Conservation (phyloP, 2,329 filamentous ascomycete genomes). For the Phaeoacremonium minimum region DNA sequence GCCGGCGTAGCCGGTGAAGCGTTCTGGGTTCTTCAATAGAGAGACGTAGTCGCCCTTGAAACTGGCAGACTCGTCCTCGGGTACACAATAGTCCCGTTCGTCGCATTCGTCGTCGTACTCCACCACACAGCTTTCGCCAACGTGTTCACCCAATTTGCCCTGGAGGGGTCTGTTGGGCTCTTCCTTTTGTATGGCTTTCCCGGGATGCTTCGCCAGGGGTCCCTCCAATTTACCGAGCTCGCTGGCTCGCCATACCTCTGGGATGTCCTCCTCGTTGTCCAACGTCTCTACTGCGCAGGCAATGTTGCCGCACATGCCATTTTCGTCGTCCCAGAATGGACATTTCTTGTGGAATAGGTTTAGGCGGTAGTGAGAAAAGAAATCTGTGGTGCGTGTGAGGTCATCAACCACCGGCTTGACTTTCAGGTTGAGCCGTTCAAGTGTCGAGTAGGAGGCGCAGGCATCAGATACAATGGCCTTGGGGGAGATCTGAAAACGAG, state of each 20-base stretch:
- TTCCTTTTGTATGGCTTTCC: conserved; percentile 67
- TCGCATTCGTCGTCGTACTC: conserved; percentile 98
- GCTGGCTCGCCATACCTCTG: conserved; percentile 83
- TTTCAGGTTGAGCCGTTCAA: conserved; percentile 76
- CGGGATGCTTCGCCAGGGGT: conserved; percentile 84
- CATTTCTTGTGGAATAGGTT: conserved; percentile 94
- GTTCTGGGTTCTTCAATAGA: conserved; percentile 86
- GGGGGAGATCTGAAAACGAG: conserved; percentile 68
- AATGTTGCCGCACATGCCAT: conserved; percentile 93
- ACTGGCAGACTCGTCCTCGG: conserved; percentile 83
- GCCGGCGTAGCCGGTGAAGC: conserved; percentile 91
- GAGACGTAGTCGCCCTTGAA: conserved; percentile 96
- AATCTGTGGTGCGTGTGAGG: conserved; percentile 84
- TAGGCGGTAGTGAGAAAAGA: conserved; percentile 95
- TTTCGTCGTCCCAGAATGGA: conserved; percentile 92
- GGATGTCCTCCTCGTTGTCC: conserved; percentile 93
- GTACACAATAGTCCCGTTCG: conserved; percentile 92
- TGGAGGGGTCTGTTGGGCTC: conserved; percentile 70
- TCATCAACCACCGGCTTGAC: conserved; percentile 74
- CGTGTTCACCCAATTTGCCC: conserved; percentile 76
- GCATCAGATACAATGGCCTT: conserved; percentile 88
- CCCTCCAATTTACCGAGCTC: conserved; percentile 91
- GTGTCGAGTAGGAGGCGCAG: conserved; percentile 86
- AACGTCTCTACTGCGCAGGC: conserved; percentile 93
- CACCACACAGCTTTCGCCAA: conserved; percentile 93